Percentiles rank a stretch among this genome's conserved stretches.
phyloP scores from a whole-genome alignment of 306 rosid species.

The Cicer bijugum region DNA sequence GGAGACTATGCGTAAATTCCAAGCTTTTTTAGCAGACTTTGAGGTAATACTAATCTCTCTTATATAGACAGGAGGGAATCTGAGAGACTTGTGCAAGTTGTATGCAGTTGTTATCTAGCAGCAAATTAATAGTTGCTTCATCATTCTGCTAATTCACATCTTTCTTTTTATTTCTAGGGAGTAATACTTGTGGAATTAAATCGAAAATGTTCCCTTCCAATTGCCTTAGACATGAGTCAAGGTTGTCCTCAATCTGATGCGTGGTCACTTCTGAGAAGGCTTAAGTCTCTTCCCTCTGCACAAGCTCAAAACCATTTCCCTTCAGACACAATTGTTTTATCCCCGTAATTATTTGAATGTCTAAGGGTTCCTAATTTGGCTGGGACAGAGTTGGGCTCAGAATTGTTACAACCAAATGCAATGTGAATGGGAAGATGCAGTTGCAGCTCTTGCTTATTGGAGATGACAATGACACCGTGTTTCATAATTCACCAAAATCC shows the following conservation, averaged over 20 bases:
- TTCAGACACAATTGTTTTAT: slow-evolving; percentile 56
- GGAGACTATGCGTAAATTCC: slow-evolving; percentile 70
- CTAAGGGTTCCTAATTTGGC: slow-evolving; percentile 12
- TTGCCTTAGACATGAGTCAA: slow-evolving; percentile 76
- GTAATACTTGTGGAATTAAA: slow-evolving; percentile 72
- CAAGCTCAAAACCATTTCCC: slow-evolving; percentile 43
- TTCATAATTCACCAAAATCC: slow-evolving; percentile 1
- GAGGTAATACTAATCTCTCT: slow-evolving; percentile 60
- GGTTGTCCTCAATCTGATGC: slow-evolving; percentile 81
- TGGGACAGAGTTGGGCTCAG: slow-evolving; percentile 29
- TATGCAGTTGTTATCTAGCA: slow-evolving; percentile 25
- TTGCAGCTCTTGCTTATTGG: slow-evolving; percentile 13
- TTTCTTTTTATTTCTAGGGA: slow-evolving; percentile 59
- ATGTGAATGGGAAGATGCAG: slow-evolving; percentile 21
- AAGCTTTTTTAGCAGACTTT: slow-evolving; percentile 68
- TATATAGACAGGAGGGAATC: background rate
- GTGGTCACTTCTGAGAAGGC: slow-evolving; percentile 74
- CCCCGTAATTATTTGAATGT: slow-evolving; percentile 53
- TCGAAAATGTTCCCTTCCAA: slow-evolving; percentile 56
- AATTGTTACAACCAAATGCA: slow-evolving; percentile 24
- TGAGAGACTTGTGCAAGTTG: slow-evolving; percentile 26
- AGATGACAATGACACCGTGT: slow-evolving; percentile 7
- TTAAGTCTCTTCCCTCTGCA: slow-evolving; percentile 48
- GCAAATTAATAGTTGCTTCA: slow-evolving; percentile 17
- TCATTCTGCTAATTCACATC: slow-evolving; percentile 32